Conservation (phyloP, 2,329 filamentous ascomycete species). For the Colletotrichum nymphaeae region DNA sequence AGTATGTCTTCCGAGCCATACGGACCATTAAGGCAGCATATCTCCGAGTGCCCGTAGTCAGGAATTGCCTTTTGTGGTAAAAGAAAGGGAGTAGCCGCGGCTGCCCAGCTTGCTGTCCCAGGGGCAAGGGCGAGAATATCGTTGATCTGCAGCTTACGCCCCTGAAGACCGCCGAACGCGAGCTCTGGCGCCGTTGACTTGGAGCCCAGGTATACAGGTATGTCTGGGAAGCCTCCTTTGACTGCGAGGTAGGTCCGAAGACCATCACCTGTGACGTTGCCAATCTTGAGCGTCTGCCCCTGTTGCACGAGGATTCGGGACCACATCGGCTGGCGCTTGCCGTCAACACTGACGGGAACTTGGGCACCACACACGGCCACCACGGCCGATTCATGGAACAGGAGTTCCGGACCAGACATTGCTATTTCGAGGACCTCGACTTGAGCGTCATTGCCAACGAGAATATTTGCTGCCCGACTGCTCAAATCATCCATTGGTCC, state of each 20-base stretch:
- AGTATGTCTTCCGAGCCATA: constrained; percentile 46
- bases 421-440: constrained; percentile 63
- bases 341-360: background rate
- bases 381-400: background rate
- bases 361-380: constrained; percentile 9
- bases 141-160: constrained; percentile 63
- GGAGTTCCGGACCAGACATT: constrained; percentile 1
- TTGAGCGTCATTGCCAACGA: constrained; percentile 65
- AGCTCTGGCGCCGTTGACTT: constrained; percentile 70
- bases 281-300: constrained; percentile 39
- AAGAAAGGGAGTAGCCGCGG: background rate
- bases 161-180: constrained; percentile 70
- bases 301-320: background rate
- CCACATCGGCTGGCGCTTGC: background rate
- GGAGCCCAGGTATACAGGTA: constrained; percentile 68
- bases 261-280: constrained; percentile 61
- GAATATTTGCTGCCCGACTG: constrained; percentile 67
- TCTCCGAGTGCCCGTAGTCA: constrained; percentile 3
- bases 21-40: constrained; percentile 47
- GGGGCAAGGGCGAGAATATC: constrained; percentile 59
- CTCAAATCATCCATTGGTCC: constrained; percentile 73
- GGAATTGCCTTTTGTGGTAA: constrained; percentile 28
- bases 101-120: constrained; percentile 33
- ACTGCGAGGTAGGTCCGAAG: constrained; percentile 70
- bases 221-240: constrained; percentile 49